Evolutionary conservation across 2,329 filamentous ascomycete genomes (phyloP).

Genomic region (Fusarium sp.): DNA sequence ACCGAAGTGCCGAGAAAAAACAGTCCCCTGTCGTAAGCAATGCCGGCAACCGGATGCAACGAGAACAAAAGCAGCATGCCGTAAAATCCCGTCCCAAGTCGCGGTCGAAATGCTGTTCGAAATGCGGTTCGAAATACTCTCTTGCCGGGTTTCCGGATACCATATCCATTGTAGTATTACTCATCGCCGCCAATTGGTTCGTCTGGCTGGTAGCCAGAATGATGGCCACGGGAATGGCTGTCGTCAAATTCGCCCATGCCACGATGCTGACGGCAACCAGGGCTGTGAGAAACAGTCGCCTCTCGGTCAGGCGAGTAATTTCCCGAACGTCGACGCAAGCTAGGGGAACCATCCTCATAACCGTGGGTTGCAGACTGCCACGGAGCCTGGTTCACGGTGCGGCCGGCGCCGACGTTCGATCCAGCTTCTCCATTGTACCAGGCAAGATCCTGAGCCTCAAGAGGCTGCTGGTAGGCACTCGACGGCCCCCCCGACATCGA

Average conservation of each 20-base stretch:
- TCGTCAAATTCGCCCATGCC: neutral
- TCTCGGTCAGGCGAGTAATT: neutral
- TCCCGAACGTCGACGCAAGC: constrained; percentile 7
- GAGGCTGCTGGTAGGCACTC: neutral
- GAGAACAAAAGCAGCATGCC: neutral
- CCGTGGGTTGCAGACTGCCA: constrained; percentile 15
- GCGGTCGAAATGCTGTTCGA: neutral
- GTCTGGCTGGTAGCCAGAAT: constrained; percentile 3
- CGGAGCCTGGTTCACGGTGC: constrained; percentile 15
- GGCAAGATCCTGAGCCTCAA: constrained; percentile 20
- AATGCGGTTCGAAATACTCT: neutral
- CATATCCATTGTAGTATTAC: neutral
- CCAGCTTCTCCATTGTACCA: constrained; percentile 21
- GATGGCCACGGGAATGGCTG: neutral
- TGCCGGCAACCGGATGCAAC: neutral
- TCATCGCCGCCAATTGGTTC: neutral
- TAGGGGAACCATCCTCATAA: neutral
- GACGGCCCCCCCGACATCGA: neutral
- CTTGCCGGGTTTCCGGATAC: neutral
- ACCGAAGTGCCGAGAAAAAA: constrained; percentile 1
- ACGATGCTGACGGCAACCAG: neutral
- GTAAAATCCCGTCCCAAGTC: neutral
- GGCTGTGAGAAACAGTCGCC: neutral
- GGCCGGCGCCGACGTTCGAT: constrained; percentile 21
- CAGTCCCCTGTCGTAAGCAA: neutral